Percentiles rank a stretch among this genome's conserved stretches.
These are phyloP conservation scores for Sphagnum fallax DNA, from an alignment of 228 moss, liverwort and hornwort species.

Conservation along the genomic window DNA sequence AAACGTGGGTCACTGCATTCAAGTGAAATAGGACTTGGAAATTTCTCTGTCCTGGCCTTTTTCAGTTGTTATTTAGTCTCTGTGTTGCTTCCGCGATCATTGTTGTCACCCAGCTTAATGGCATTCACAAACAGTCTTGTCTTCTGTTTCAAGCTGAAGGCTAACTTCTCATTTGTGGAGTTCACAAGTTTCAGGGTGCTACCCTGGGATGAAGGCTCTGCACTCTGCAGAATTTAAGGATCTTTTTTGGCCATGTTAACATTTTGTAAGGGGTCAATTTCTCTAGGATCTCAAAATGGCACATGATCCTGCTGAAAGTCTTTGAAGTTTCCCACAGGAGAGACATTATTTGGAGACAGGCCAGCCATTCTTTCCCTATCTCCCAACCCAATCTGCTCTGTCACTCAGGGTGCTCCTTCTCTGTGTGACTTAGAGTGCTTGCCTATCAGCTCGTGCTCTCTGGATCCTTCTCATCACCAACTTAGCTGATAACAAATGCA, in stretches of 20 bases:
- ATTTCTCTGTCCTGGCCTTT: slow-evolving; percentile 54
- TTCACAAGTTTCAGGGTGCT: slow-evolving; percentile 27
- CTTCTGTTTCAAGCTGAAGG: slow-evolving; percentile 95
- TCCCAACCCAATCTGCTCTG: slow-evolving; percentile 20
- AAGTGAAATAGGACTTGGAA: slow-evolving; percentile 27
- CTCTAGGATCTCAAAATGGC: slow-evolving; percentile 16
- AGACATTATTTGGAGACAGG: slow-evolving; percentile 87
- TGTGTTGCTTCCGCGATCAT: slow-evolving; percentile 51
- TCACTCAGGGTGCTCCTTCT: neutral
- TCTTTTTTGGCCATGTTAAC: slow-evolving; percentile 27
- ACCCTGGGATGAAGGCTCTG: slow-evolving; percentile 18
- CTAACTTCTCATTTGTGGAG: slow-evolving; percentile 77
- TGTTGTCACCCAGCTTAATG: slow-evolving; percentile 80
- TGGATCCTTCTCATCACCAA: slow-evolving; percentile 1
- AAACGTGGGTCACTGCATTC: slow-evolving; percentile 43
- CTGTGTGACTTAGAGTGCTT: slow-evolving; percentile 9
- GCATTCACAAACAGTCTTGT: slow-evolving; percentile 76
- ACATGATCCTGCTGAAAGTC: slow-evolving; percentile 67
- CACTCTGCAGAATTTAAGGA: slow-evolving; percentile 24
- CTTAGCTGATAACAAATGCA: no score
- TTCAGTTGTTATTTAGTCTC: slow-evolving; percentile 54
- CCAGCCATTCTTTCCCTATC: slow-evolving; percentile 33
- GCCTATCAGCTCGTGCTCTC: neutral
- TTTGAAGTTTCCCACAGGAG: slow-evolving; percentile 87
- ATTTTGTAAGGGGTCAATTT: slow-evolving; percentile 25